Conservation (phyloP, 202 grass and related monocot species). For the Schoenoplectus tabernaemontani region DNA sequence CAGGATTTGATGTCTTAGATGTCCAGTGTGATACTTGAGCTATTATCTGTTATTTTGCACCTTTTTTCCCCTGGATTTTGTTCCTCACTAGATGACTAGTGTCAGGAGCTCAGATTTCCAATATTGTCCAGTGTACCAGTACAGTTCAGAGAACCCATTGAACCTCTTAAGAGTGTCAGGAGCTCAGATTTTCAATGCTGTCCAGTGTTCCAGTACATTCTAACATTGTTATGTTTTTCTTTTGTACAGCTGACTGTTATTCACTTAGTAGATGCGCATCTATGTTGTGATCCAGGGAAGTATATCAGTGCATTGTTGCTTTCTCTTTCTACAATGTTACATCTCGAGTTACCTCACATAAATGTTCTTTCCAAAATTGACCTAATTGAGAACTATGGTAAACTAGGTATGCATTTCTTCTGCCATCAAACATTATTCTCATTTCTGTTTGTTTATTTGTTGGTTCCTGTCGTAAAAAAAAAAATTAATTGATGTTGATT, state of each 20-base stretch:
- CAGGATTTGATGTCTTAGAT: not conserved
- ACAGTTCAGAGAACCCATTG: not conserved
- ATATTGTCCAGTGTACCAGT: not conserved
- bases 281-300: slow-evolving; percentile 97
- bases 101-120: not conserved
- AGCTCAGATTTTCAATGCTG: not conserved
- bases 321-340: slow-evolving; percentile 83
- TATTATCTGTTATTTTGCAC: not conserved
- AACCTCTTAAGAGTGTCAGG: not conserved
- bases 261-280: slow-evolving; percentile 85
- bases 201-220: not conserved
- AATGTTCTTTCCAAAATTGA: slow-evolving; percentile 98
- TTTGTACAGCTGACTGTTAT: slow-evolving; percentile 65
- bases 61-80: too few relatives aligned
- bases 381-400: slow-evolving; percentile 80
- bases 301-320: slow-evolving; percentile 98
- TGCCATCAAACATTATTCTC: not conserved
- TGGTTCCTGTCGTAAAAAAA: not conserved
- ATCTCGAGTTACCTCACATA: slow-evolving; percentile 85
- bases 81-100: not conserved
- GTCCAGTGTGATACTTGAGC: not conserved
- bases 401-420: slow-evolving; percentile 49
- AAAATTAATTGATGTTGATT: not conserved
- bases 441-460: not conserved
- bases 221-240: not conserved